Evolutionary conservation across 1,139 yeast genomes (phyloP).

Genomic region (Zygoascus hellenicus): DNA sequence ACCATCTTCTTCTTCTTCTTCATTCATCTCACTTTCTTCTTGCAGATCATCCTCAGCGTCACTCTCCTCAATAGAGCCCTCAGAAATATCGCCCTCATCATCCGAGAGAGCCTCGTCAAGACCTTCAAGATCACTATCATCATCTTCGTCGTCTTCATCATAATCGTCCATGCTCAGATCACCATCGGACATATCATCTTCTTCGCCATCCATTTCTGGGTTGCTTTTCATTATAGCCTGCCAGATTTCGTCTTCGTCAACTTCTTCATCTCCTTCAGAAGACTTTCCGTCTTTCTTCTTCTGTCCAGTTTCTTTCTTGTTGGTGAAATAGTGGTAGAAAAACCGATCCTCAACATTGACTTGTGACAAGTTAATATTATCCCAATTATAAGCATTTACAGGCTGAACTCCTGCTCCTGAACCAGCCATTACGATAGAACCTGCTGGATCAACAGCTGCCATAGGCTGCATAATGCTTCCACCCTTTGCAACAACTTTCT

Average conservation of each 20-base stretch:
- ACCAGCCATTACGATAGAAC: conserved; percentile 60
- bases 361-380: conserved; percentile 54
- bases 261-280: conserved; percentile 26
- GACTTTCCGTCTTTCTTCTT: conserved; percentile 19
- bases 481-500: conserved; percentile 66
- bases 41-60: conserved; percentile 13
- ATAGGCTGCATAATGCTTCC: conserved; percentile 96
- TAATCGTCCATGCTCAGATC: conserved; percentile 50
- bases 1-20: conserved; percentile 32
- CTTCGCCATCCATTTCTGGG: conserved; percentile 60
- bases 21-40: conserved; percentile 28
- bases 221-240: conserved; percentile 77
- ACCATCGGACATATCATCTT: conserved; percentile 25
- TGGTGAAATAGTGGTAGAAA: conserved; percentile 79
- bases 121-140: conserved; percentile 32
- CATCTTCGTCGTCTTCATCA: conserved; percentile 38
- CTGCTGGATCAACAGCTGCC: conserved; percentile 79
- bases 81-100: conserved; percentile 27
- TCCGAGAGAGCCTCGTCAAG: conserved; percentile 30
- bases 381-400: conserved; percentile 81
- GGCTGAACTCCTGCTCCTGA: conserved; percentile 45
- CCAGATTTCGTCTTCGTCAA: conserved; percentile 81
- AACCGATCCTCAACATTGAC: conserved; percentile 85
- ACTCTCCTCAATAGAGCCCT: conserved; percentile 26
- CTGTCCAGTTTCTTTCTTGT: conserved; percentile 47